Conservation (phyloP, 1,284 basidiomycete genomes). For the Leccinum pseudoinsigne region DNA sequence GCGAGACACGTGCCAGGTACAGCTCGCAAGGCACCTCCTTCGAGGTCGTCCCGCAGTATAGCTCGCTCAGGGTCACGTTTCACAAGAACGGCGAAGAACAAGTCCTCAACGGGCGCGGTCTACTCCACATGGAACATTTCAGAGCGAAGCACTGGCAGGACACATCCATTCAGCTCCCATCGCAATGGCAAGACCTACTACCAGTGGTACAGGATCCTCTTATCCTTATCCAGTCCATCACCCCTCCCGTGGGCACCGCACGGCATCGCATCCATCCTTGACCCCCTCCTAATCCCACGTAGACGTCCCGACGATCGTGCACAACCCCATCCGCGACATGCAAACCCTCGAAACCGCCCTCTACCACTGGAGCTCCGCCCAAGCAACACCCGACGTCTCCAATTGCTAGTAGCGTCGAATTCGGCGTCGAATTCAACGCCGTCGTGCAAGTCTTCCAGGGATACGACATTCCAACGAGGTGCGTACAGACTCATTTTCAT, state of each 20-base stretch:
- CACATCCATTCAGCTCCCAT: not conserved
- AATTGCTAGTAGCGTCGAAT: constrained; percentile 81
- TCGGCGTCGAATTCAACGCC: constrained; percentile 91
- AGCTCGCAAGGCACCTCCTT: too few species aligned
- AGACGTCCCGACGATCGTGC: constrained; percentile 70
- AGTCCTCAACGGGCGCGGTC: too few species aligned
- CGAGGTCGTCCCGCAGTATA: too few species aligned
- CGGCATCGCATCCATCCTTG: not conserved
- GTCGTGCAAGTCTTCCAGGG: constrained; percentile 80
- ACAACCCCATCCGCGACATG: constrained; percentile 81
- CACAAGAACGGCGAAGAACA: too few species aligned
- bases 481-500: constrained; percentile 23
- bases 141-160: too few species aligned
- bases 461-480: constrained; percentile 84
- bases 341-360: constrained; percentile 87
- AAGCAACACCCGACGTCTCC: constrained; percentile 82
- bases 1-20: too few species aligned
- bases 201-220: constrained; percentile 14
- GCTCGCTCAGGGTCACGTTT: too few species aligned
- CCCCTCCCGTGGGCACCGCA: constrained; percentile 5
- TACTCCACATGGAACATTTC: too few species aligned
- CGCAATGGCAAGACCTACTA: constrained; percentile 20
- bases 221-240: not conserved
- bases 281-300: constrained; percentile 3
- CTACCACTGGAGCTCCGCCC: constrained; percentile 70